These are phyloP conservation scores for Phragmites australis DNA, from an alignment of 176 grass and related monocot genomes.

Conservation along the genomic window DNA sequence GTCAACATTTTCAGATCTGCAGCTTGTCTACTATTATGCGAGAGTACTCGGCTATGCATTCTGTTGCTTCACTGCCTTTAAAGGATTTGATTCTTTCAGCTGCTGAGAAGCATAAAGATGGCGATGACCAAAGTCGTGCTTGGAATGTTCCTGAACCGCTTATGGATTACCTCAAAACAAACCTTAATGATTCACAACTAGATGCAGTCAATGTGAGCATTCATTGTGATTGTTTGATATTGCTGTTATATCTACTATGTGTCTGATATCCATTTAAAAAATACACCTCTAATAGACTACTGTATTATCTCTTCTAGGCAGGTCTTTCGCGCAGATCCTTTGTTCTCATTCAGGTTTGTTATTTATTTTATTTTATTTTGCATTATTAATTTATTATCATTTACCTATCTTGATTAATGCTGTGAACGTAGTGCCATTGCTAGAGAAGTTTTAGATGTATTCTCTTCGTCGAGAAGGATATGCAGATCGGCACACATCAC, in stretches of 20 bases:
- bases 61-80: constrained; percentile 80
- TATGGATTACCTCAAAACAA: constrained; percentile 48
- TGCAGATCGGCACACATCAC: constrained; percentile 2
- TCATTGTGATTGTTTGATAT: constrained; percentile 29
- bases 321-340: constrained; percentile 95
- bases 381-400: background rate
- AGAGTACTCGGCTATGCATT: constrained; percentile 80
- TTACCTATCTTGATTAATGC: background rate
- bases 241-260: background rate
- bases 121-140: constrained; percentile 53
- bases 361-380: constrained; percentile 32
- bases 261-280: constrained; percentile 2
- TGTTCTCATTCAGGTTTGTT: constrained; percentile 91
- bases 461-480: constrained; percentile 24
- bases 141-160: background rate
- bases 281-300: constrained; percentile 23
- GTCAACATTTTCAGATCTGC: constrained; percentile 66
- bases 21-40: constrained; percentile 94
- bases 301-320: constrained; percentile 65
- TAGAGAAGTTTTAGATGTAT: constrained; percentile 8
- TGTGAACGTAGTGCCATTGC: constrained; percentile 5
- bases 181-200: constrained; percentile 90
- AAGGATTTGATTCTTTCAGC: constrained; percentile 93
- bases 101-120: constrained; percentile 53
- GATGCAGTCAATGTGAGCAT: constrained; percentile 83